These are phyloP conservation scores for Artomyces pyxidatus DNA, from an alignment of 768 basidiomycete species.

Conservation along the genomic window DNA sequence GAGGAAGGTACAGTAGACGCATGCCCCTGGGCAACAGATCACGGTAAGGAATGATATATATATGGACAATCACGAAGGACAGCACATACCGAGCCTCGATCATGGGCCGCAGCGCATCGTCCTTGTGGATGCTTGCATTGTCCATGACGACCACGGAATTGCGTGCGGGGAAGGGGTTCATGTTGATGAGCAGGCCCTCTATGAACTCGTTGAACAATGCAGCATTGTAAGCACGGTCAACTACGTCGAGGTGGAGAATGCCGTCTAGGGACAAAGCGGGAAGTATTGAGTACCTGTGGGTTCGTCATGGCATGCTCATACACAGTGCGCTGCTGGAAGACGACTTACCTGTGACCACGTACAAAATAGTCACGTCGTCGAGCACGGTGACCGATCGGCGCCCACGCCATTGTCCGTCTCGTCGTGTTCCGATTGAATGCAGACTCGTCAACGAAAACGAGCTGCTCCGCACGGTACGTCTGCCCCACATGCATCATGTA, in stretches of 20 bases:
- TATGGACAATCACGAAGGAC: neutral
- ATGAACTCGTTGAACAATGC: slow-evolving; percentile 26
- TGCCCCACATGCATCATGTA: slow-evolving; percentile 9
- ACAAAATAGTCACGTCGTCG: slow-evolving; percentile 20
- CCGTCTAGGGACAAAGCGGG: slow-evolving; percentile 30
- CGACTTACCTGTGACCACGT: slow-evolving; percentile 15
- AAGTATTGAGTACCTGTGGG: slow-evolving; percentile 27
- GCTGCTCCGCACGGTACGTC: slow-evolving; percentile 14
- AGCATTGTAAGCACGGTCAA: slow-evolving; percentile 23
- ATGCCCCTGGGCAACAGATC: slow-evolving; percentile 15
- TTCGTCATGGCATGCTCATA: no score
- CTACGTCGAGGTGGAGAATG: slow-evolving; percentile 23
- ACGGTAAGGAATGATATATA: no score
- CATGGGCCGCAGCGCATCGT: slow-evolving; percentile 20
- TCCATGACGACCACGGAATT: slow-evolving; percentile 34
- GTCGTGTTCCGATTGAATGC: slow-evolving; percentile 23
- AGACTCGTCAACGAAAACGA: slow-evolving; percentile 30
- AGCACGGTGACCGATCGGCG: slow-evolving; percentile 18
- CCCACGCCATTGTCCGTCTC: slow-evolving; percentile 21
- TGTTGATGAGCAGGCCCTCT: slow-evolving; percentile 24
- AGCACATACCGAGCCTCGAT: slow-evolving; percentile 23
- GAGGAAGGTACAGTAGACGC: slow-evolving; percentile 17
- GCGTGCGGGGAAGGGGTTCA: slow-evolving; percentile 28
- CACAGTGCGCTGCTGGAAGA: no score
- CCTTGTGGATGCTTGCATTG: slow-evolving; percentile 29